Evolutionary conservation across 768 basidiomycete genomes (phyloP).

Genomic region (Grammothele lineata): DNA sequence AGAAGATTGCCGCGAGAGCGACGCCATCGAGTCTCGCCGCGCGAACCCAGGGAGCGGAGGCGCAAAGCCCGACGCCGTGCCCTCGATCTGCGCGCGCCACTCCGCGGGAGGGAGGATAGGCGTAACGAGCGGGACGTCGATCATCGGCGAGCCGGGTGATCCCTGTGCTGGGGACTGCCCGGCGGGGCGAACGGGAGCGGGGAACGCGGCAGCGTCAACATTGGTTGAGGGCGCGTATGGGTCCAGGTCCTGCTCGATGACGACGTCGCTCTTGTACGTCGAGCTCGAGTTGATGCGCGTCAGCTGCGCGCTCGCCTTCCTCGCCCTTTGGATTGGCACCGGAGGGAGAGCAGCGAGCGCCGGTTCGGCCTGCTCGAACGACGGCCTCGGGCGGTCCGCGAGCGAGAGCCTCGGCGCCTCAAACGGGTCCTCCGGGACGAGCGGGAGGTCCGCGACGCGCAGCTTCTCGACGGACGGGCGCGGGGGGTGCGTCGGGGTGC

Average conservation of each 20-base stretch:
- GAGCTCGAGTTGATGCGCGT: conserved; percentile 5
- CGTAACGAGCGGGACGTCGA: conserved; percentile 8
- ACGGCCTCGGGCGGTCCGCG: not conserved
- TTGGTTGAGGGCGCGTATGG: not conserved
- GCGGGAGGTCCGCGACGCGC: not conserved
- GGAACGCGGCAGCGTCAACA: not conserved
- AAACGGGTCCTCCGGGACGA: conserved; percentile 8
- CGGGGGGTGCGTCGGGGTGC: conserved; percentile 7
- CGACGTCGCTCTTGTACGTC: not conserved
- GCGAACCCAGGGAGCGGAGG: conserved; percentile 1
- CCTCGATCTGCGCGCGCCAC: conserved; percentile 6
- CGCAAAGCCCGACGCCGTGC: not conserved
- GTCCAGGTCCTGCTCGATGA: conserved; percentile 6
- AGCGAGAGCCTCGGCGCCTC: conserved; percentile 5
- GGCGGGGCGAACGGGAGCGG: not conserved
- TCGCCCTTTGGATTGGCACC: not conserved
- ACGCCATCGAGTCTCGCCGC: conserved; percentile 7
- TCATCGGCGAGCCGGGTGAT: conserved; percentile 8
- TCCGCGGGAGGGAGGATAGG: conserved; percentile 4
- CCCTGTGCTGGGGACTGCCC: not conserved
- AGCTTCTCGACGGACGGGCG: conserved; percentile 9
- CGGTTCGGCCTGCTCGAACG: not conserved
- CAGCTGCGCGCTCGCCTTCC: not conserved
- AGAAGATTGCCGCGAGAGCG: conserved; percentile 15
- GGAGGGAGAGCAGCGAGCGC: not conserved